These are phyloP conservation scores for Blastomyces parvus DNA, from an alignment of 2,329 filamentous ascomycete genomes.

Conservation along the genomic window DNA sequence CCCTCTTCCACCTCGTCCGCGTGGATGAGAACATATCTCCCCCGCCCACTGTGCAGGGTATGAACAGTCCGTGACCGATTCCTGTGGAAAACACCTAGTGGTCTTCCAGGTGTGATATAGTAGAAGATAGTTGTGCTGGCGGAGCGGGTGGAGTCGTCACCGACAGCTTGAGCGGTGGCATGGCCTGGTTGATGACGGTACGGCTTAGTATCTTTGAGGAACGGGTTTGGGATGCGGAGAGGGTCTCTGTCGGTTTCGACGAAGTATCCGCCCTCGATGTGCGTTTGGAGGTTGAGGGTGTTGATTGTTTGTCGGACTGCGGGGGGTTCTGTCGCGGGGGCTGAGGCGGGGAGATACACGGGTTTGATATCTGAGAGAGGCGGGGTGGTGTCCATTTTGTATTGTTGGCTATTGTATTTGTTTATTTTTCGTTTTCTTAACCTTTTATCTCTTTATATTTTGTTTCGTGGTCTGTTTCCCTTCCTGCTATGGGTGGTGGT, in stretches of 20 bases:
- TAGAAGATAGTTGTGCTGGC: conserved; percentile 57
- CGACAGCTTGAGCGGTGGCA: conserved; percentile 24
- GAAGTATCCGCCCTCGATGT: conserved; percentile 58
- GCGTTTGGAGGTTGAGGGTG: conserved; percentile 42
- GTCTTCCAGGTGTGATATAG: conserved; percentile 47
- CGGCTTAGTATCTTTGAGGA: conserved; percentile 24
- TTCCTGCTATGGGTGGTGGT: not conserved
- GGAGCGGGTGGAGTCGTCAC: conserved; percentile 39
- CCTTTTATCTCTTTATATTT: not conserved
- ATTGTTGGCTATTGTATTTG: not conserved
- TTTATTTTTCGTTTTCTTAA: not conserved
- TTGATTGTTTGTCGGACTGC: conserved; percentile 32
- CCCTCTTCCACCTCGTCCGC: conserved; percentile 37
- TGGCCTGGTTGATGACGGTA: conserved; percentile 29
- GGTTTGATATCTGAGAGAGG: conserved; percentile 20
- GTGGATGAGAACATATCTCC: conserved; percentile 56
- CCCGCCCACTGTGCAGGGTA: conserved; percentile 54
- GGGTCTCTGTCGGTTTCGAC: conserved; percentile 50
- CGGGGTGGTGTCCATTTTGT: conserved; percentile 12
- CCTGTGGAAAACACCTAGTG: conserved; percentile 53
- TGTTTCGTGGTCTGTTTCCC: not conserved
- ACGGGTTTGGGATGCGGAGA: conserved; percentile 47
- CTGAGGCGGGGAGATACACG: conserved; percentile 18
- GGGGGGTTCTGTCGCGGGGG: conserved; percentile 24
- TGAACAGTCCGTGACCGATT: conserved; percentile 56